Percentiles rank a stretch among this genome's conserved stretches.
phyloP scores from a whole-genome alignment of 306 rosid species.

The Vigna reflexopilosa region DNA sequence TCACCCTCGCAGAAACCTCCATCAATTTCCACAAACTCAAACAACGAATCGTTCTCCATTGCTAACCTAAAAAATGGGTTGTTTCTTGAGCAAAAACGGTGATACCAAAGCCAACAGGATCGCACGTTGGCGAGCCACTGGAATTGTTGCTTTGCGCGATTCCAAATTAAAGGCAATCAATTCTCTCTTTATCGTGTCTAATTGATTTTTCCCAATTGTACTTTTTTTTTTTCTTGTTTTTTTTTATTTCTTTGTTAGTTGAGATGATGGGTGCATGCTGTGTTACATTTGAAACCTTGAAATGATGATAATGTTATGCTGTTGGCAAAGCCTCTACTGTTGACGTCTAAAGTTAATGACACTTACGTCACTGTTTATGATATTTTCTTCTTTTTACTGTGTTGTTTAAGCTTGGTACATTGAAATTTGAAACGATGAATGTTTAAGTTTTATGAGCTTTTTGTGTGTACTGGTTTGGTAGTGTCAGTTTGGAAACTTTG shows the following conservation, averaged over 20 bases:
- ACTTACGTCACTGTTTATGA: not conserved
- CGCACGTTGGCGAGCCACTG: conserved; percentile 97
- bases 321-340: not conserved
- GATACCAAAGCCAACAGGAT: conserved; percentile 66
- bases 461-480: not conserved
- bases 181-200: not conserved
- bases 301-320: not conserved
- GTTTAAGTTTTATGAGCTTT: not conserved
- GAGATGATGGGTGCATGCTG: conserved; percentile 24
- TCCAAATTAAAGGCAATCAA: conserved; percentile 78
- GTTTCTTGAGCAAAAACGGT: conserved; percentile 62
- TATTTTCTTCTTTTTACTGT: not conserved
- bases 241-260: not conserved
- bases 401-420: not conserved
- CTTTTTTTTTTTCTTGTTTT: not conserved
- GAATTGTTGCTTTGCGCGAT: conserved; percentile 91
- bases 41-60: not conserved
- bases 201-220: not conserved
- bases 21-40: not conserved
- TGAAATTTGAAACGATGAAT: not conserved
- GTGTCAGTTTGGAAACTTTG: not conserved
- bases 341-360: not conserved
- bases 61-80: conserved; percentile 60
- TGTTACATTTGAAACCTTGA: not conserved
- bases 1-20: not conserved